phyloP scores from a whole-genome alignment of 2,329 filamentous ascomycete genomes.

The Niveomyces coronatus region DNA sequence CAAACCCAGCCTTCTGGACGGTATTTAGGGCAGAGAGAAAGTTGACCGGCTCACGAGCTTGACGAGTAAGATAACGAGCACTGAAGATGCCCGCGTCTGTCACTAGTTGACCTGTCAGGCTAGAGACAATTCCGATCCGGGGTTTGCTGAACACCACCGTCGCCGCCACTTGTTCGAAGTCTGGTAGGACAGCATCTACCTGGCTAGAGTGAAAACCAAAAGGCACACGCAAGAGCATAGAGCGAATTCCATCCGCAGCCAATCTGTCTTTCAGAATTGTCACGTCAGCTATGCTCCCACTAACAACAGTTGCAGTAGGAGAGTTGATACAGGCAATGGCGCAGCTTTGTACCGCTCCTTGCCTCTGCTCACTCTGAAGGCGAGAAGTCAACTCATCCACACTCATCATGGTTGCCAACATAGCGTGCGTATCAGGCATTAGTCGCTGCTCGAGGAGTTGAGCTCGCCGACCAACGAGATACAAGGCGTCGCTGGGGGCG shows the following conservation, averaged over 20 bases:
- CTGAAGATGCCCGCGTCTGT: no score
- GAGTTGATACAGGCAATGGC: neutral
- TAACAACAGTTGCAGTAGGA: neutral
- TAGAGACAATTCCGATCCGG: neutral
- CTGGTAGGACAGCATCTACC: neutral
- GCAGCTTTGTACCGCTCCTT: neutral
- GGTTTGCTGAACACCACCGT: neutral
- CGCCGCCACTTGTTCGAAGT: neutral
- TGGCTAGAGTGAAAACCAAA: neutral
- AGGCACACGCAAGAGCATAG: neutral
- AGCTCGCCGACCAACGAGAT: conserved; percentile 4
- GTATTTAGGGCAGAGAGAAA: neutral
- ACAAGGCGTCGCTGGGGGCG: conserved; percentile 7
- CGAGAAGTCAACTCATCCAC: neutral
- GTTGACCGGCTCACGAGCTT: neutral
- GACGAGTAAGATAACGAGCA: neutral
- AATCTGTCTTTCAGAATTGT: neutral
- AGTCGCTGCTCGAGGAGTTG: neutral
- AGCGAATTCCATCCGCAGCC: neutral
- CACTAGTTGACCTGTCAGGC: no score
- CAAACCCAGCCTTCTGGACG: neutral
- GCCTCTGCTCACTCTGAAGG: neutral
- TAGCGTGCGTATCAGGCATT: neutral
- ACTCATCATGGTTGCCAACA: neutral
- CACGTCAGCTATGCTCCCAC: neutral